Evolutionary conservation across 139 green algal species (phyloP).

Genomic region (Coccomyxa sp.): DNA sequence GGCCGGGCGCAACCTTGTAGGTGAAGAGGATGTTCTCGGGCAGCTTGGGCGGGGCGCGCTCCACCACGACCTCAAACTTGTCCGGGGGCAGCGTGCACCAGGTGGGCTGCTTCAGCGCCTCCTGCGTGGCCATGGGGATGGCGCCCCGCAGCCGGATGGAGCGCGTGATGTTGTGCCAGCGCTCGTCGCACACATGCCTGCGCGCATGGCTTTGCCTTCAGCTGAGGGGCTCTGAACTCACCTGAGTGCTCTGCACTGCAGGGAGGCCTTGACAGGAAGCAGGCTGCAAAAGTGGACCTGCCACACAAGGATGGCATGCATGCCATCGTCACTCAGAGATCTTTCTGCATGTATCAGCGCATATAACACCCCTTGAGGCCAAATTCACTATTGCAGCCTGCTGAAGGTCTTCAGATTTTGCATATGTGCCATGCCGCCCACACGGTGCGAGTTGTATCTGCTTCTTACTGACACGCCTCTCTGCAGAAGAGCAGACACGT

Average conservation of each 20-base stretch:
- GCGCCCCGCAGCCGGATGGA: conserved; percentile 31
- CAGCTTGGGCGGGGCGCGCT: conserved; percentile 11
- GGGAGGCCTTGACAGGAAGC: neutral
- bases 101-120: conserved; percentile 54
- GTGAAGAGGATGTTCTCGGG: conserved; percentile 50
- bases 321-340: too few species aligned
- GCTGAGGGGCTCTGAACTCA: neutral
- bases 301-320: too few species aligned
- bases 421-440: too few species aligned
- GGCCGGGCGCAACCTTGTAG: conserved; percentile 6
- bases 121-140: conserved; percentile 14
- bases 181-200: conserved; percentile 63
- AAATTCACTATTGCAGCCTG: too few species aligned
- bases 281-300: neutral
- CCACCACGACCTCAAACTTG: conserved; percentile 47
- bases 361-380: too few species aligned
- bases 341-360: too few species aligned
- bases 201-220: neutral
- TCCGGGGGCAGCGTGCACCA: conserved; percentile 72
- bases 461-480: too few species aligned
- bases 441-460: too few species aligned
- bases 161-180: conserved; percentile 66
- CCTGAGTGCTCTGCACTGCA: neutral
- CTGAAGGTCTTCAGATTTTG: too few species aligned
- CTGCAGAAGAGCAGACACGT: too few species aligned